These are phyloP conservation scores for Rhizopogon salebrosus DNA, from an alignment of 768 basidiomycete species.

Conservation along the genomic window DNA sequence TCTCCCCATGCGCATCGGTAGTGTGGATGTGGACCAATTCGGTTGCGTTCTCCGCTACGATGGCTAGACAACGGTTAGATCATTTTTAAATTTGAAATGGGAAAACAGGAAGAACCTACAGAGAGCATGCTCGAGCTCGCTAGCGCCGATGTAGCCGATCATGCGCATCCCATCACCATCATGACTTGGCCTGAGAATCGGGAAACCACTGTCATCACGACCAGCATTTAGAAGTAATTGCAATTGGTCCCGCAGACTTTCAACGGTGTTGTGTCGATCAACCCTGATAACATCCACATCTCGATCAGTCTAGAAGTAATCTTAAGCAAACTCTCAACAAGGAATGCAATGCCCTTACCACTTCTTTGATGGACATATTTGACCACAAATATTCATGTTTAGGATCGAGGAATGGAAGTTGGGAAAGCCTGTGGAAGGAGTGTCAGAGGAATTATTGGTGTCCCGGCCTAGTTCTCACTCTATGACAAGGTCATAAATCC, in stretches of 20 bases:
- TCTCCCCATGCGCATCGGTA: conserved; percentile 32
- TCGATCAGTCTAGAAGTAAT: conserved; percentile 48
- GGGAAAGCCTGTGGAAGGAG: conserved; percentile 46
- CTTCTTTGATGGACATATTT: conserved; percentile 64
- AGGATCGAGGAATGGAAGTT: conserved; percentile 88
- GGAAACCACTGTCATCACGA: conserved; percentile 80
- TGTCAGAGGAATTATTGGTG: not conserved
- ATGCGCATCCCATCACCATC: conserved; percentile 50
- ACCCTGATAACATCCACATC: conserved; percentile 67
- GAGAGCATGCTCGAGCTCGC: conserved; percentile 91
- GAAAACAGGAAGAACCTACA: conserved; percentile 40
- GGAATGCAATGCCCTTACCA: conserved; percentile 43
- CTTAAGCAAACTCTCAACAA: not conserved
- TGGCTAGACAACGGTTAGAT: conserved; percentile 35
- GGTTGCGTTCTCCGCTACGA: conserved; percentile 71
- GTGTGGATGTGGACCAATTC: conserved; percentile 63
- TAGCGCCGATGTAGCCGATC: conserved; percentile 87
- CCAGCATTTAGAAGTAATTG: conserved; percentile 50
- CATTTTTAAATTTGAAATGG: not conserved
- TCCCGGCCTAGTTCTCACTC: conserved; percentile 39
- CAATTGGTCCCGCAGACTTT: conserved; percentile 68
- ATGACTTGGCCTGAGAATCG: conserved; percentile 58
- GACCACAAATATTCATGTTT: conserved; percentile 93
- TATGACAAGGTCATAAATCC: conserved; percentile 96
- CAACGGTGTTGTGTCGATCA: conserved; percentile 73